Evolutionary conservation across 2,329 filamentous ascomycete genomes (phyloP).

Genomic region (Diaporthe longicolla): DNA sequence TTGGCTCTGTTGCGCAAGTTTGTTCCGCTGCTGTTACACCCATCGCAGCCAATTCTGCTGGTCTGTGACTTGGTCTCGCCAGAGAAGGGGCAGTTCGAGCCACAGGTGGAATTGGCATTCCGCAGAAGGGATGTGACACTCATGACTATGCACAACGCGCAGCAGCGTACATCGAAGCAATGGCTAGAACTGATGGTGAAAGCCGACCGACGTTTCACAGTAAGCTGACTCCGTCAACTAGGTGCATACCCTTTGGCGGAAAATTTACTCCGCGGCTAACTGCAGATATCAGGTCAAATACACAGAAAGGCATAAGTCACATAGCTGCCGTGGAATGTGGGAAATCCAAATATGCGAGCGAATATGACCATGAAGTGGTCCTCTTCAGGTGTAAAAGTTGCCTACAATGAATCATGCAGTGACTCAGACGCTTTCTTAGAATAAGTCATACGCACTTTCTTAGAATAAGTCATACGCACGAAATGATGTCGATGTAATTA

Average conservation of each 20-base stretch:
- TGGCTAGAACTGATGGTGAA: not conserved
- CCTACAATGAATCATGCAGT: not conserved
- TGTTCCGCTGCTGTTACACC: conserved; percentile 9
- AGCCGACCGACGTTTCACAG: conserved; percentile 9
- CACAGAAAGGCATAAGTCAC: not conserved
- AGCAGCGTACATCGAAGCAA: conserved; percentile 14
- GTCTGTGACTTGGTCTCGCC: conserved; percentile 21
- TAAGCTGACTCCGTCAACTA: not conserved
- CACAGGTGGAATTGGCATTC: conserved; percentile 6
- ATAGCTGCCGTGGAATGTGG: conserved; percentile 26
- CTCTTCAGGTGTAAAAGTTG: not conserved
- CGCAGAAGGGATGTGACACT: conserved; percentile 21
- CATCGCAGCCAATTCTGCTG: not conserved
- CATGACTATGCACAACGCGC: conserved; percentile 26
- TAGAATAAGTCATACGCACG: no score
- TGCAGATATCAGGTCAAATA: not conserved
- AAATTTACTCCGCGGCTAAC: not conserved
- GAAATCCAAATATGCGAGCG: not conserved
- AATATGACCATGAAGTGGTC: not conserved
- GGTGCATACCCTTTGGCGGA: not conserved
- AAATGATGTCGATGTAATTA: no score
- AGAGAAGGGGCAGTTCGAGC: not conserved
- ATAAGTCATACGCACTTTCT: no score
- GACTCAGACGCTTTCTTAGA: no score
- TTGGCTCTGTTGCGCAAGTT: conserved; percentile 4